A percentile compares a stretch with the other conserved stretches of the same genome.
These are phyloP conservation scores for Termitomyces sp. DNA, from an alignment of 1,284 basidiomycete genomes.

Conservation along the genomic window DNA sequence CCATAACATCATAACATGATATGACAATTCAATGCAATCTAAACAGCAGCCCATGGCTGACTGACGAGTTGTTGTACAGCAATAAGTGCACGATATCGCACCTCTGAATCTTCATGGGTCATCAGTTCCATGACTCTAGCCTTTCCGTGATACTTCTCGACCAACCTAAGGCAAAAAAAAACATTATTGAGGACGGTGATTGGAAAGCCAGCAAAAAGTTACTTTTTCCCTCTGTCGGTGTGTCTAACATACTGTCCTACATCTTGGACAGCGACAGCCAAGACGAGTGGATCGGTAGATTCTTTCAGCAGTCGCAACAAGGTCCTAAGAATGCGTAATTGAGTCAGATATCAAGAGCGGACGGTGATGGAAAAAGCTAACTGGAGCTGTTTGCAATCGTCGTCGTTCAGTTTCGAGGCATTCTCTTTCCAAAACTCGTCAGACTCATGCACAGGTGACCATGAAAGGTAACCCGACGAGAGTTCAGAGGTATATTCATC, in stretches of 20 bases:
- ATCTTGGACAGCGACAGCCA: constrained; percentile 89
- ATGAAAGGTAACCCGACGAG: constrained; percentile 84
- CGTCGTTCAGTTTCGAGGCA: constrained; percentile 77
- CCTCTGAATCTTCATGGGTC: constrained; percentile 83
- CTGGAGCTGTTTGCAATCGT: constrained; percentile 79
- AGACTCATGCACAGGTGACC: constrained; percentile 93
- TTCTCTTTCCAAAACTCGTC: constrained; percentile 99
- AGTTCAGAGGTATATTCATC: constrained; percentile 95
- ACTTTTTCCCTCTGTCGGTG: constrained; percentile 89
- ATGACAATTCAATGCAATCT: constrained; percentile 1
- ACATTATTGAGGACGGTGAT: constrained; percentile 7
- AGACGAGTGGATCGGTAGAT: constrained; percentile 69
- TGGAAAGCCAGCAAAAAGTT: neutral
- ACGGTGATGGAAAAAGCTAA: constrained; percentile 25
- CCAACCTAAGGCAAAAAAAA: constrained; percentile 43
- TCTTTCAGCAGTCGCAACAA: constrained; percentile 70
- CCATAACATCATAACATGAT: neutral
- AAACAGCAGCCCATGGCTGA: constrained; percentile 63
- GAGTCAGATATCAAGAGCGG: neutral
- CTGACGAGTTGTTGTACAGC: constrained; percentile 80
- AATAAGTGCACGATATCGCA: constrained; percentile 86
- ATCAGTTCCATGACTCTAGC: constrained; percentile 92
- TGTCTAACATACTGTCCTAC: constrained; percentile 92
- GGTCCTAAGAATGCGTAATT: constrained; percentile 40
- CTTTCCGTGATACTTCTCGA: constrained; percentile 85